Evolutionary conservation across 805 yeast species (phyloP), one percentile per base, ranked within the genome.

Genomic region (Scheffersomyces stipitis): DNA sequence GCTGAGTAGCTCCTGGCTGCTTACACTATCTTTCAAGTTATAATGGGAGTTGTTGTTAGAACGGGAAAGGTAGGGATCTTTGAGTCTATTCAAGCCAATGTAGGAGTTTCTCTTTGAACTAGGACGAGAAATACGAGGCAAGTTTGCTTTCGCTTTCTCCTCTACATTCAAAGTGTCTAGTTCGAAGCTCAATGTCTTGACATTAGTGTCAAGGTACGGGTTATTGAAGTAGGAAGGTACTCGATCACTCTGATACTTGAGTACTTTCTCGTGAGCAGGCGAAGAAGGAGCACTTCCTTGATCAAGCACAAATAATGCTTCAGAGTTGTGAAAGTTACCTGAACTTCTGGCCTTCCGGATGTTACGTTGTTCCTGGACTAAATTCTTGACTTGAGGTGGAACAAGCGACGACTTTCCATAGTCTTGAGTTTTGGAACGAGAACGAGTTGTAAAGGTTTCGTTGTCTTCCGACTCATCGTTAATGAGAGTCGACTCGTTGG

Each of bases 21-120:
- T 49, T 57, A 9, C 26, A 22, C 18, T 15, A 18, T 9, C 16
- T 13, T 50, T 48, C 28, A 57, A 42, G 32, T 58, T 51, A 27
- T 41, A 33, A 15, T 41, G 39, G 3, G 62, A 51, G 24, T 37
- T 44, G 26, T 43, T 51, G 16, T 28, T 45, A 1, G 58, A 51
- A 14, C 51, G 45, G 4, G 49, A 40, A 22, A 55, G 37, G 22
- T 49, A 40, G 18, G 51, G 49, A 14, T 64, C 69, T 40, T 67
- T 68, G 26, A 67, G 46, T 22, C 69, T 38, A 40, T 64, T 66
- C 38, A 69, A 54, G 1, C 72, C 73, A 37, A 67, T 56, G 32
- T 50, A 62, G 1, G 73, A 66, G 44, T 52, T 64, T n/a, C 54
- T 47, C n/a, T 56, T 38, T 4, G 67, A 56, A 31, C 48, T 56